Evolutionary conservation across 192 early-diverging fungal species (phyloP).

Genomic region (Entophlyctis helioformis): DNA sequence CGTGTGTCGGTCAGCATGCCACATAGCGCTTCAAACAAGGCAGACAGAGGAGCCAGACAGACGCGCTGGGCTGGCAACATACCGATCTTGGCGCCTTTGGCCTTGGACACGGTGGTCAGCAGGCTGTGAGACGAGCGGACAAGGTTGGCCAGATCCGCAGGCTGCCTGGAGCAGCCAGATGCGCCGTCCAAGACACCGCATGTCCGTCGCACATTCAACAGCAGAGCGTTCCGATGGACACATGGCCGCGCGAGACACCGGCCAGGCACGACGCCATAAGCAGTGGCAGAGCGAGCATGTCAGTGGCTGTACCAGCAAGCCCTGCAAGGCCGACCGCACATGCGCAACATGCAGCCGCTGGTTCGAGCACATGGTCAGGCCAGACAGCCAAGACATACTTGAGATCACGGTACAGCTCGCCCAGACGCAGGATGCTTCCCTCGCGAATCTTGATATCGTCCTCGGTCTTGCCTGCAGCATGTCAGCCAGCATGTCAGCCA

Average conservation of each 20-base stretch:
- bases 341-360: no score
- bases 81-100: conserved; percentile 94
- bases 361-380: no score
- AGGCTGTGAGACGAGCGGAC: conserved; percentile 68
- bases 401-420: conserved; percentile 53
- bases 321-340: no score
- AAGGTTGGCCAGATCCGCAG: conserved; percentile 66
- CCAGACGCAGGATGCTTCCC: conserved; percentile 45
- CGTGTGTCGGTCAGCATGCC: background rate
- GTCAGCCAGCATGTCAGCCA: no score
- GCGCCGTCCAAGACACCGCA: no score
- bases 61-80: conserved; percentile 6
- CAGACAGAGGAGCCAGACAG: background rate
- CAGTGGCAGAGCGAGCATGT: conserved; percentile 25
- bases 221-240: background rate
- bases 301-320: conserved; percentile 8
- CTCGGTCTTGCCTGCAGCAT: no score
- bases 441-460: conserved; percentile 46
- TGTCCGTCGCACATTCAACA: background rate
- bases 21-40: background rate
- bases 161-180: conserved; percentile 57
- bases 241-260: background rate
- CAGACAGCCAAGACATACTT: no score
- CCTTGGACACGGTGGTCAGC: conserved; percentile 79
- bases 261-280: background rate